phyloP scores from a whole-genome alignment of 129 eudicot species.

The Centaurea solstitialis region DNA sequence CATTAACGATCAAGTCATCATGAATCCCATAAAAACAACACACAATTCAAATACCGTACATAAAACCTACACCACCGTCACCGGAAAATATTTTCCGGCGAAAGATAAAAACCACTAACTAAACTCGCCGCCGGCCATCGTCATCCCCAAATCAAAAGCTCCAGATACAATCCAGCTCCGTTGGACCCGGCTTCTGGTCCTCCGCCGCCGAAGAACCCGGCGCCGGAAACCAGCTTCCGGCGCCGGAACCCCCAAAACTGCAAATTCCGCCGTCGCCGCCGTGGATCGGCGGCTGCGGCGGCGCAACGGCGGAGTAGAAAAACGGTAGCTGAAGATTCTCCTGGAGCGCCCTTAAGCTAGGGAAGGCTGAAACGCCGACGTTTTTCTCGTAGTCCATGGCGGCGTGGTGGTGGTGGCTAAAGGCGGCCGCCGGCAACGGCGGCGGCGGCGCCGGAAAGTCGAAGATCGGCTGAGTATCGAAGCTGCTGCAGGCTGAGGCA shows the following conservation, averaged over 20 bases:
- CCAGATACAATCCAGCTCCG: conserved; percentile 86
- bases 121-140: neutral
- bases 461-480: conserved; percentile 30
- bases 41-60: neutral
- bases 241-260: conserved; percentile 14
- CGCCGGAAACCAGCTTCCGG: conserved; percentile 36
- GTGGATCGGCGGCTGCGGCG: conserved; percentile 36
- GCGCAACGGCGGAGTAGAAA: conserved; percentile 38
- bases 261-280: conserved; percentile 32
- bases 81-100: neutral
- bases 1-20: neutral
- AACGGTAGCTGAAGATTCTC: conserved; percentile 68
- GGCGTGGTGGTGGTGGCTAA: neutral
- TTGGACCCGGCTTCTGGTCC: conserved; percentile 44
- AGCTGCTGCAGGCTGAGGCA: conserved; percentile 32
- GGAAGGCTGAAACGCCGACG: conserved; percentile 47
- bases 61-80: neutral
- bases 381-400: conserved; percentile 24
- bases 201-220: conserved; percentile 32
- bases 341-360: conserved; percentile 67
- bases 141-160: conserved; percentile 36
- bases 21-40: neutral
- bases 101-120: neutral
- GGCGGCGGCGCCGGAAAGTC: conserved; percentile 35
- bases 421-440: neutral